Evolutionary conservation across 2,329 filamentous ascomycete species (phyloP).

Genomic region (Tolypocladium endophyticum): DNA sequence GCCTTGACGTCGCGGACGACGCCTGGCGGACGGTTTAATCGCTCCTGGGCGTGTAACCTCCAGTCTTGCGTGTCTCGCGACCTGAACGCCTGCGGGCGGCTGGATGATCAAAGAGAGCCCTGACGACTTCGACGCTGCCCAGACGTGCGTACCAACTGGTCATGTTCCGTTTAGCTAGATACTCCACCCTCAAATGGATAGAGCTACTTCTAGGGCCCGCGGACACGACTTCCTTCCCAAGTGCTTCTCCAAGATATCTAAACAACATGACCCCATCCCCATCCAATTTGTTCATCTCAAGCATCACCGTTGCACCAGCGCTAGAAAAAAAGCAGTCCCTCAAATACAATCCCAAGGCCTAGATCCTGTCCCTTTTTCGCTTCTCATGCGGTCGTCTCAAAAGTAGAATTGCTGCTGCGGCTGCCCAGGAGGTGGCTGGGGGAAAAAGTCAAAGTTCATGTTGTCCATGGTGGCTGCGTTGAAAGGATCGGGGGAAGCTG

Average conservation of each 20-base stretch:
- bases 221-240: slow-evolving; percentile 4
- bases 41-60: slow-evolving; percentile 27
- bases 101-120: slow-evolving; percentile 44
- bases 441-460: slow-evolving; percentile 51
- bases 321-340: neutral
- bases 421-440: slow-evolving; percentile 48
- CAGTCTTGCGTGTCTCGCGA: slow-evolving; percentile 16
- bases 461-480: slow-evolving; percentile 40
- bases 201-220: neutral
- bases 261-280: neutral
- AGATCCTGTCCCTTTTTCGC: neutral
- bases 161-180: neutral
- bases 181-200: neutral
- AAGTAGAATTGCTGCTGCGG: slow-evolving; percentile 50
- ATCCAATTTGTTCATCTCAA: neutral
- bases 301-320: neutral
- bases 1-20: slow-evolving; percentile 20
- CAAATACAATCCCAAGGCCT: neutral
- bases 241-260: too few species aligned
- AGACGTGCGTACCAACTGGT: neutral
- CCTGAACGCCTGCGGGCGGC: slow-evolving; percentile 22
- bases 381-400: slow-evolving; percentile 13
- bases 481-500: slow-evolving; percentile 50
- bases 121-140: neutral
- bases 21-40: slow-evolving; percentile 17